Percentiles rank a stretch among this genome's conserved stretches.
phyloP scores from a whole-genome alignment of 192 early-diverging fungal genomes.

The Gigaspora rosea region DNA sequence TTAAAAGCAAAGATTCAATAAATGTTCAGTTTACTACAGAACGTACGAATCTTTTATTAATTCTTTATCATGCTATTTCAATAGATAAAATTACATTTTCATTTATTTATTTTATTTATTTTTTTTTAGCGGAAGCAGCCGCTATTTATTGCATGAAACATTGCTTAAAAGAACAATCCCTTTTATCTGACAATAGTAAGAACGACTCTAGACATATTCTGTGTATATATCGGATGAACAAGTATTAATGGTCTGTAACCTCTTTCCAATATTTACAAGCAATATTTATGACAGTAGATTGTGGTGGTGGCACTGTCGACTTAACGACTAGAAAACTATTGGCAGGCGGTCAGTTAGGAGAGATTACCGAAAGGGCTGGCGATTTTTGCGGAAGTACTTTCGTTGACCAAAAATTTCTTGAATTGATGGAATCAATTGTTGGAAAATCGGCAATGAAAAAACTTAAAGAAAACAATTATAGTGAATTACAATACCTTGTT shows the following conservation, averaged over 20 bases:
- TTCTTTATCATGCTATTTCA: slow-evolving; percentile 1
- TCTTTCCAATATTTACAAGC: too few relatives aligned
- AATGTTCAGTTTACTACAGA: too few relatives aligned
- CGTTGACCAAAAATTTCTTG: slow-evolving; percentile 50
- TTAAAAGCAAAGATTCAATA: too few relatives aligned
- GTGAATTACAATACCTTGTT: neutral
- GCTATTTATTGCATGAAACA: slow-evolving; percentile 23
- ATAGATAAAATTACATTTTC: neutral
- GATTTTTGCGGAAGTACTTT: slow-evolving; percentile 53
- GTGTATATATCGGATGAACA: neutral
- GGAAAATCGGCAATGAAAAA: slow-evolving; percentile 35
- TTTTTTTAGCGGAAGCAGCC: slow-evolving; percentile 25
- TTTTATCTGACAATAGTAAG: too few relatives aligned
- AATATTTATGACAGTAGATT: slow-evolving; percentile 61
- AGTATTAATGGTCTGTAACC: slow-evolving; percentile 11
- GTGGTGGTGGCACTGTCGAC: slow-evolving; percentile 63
- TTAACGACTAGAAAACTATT: slow-evolving; percentile 42
- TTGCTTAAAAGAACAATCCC: too few relatives aligned
- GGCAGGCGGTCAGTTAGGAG: slow-evolving; percentile 41
- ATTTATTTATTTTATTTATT: neutral
- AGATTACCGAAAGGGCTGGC: slow-evolving; percentile 56
- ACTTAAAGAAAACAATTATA: slow-evolving; percentile 30
- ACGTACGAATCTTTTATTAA: too few relatives aligned
- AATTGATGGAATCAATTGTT: slow-evolving; percentile 47
- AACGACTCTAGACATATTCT: too few relatives aligned